A percentile compares a stretch with the other conserved stretches of the same genome.
Evolutionary conservation across 768 basidiomycete species (phyloP).

Genomic region (Hebeloma cylindrosporum): DNA sequence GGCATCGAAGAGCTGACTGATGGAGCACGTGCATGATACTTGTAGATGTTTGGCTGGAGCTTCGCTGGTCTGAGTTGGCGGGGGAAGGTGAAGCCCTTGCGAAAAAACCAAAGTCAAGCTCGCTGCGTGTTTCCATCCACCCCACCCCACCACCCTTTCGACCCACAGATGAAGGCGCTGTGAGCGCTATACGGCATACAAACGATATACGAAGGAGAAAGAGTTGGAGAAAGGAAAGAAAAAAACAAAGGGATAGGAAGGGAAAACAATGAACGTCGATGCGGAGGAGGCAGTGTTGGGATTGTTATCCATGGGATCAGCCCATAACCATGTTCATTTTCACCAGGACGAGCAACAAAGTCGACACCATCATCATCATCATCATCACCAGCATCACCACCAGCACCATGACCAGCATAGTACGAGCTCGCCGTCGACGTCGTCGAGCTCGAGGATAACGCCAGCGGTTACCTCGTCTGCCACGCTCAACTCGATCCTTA

Average conservation of each 20-base stretch:
- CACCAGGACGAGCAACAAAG: background rate
- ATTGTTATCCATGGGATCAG: background rate
- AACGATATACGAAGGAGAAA: too few species aligned
- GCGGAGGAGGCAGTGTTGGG: slow-evolving; percentile 3
- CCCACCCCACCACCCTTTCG: too few species aligned
- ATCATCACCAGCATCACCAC: background rate
- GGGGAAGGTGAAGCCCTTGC: too few species aligned
- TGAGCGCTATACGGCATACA: too few species aligned
- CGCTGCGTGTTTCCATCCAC: too few species aligned
- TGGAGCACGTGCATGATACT: too few species aligned
- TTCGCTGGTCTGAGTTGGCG: too few species aligned
- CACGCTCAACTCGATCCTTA: slow-evolving; percentile 19
- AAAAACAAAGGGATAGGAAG: background rate
- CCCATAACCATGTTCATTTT: background rate
- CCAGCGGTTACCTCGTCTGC: slow-evolving; percentile 29
- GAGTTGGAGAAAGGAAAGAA: background rate
- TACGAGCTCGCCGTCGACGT: background rate
- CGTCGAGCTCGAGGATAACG: background rate
- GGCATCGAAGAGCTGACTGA: too few species aligned
- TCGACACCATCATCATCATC: background rate
- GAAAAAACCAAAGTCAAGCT: too few species aligned
- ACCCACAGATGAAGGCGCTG: too few species aligned
- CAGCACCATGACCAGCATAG: background rate
- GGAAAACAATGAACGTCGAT: background rate
- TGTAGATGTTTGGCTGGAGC: too few species aligned